phyloP scores from a whole-genome alignment of 768 basidiomycete genomes.

The Dioszegia aurantiaca region DNA sequence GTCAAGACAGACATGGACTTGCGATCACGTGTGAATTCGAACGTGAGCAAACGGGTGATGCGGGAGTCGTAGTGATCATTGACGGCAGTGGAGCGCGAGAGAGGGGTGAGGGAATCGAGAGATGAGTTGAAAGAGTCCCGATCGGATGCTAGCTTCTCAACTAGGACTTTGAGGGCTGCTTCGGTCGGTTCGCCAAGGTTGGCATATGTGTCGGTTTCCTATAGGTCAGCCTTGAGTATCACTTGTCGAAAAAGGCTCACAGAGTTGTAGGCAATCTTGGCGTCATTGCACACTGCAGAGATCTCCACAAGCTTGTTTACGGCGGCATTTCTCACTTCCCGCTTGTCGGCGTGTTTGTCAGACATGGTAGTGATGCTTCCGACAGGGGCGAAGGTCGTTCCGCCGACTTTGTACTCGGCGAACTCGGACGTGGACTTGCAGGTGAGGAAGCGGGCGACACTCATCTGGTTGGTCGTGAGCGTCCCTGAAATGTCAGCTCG shows the following conservation, averaged over 20 bases:
- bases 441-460: slow-evolving; percentile 82
- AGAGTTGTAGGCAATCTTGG: slow-evolving; percentile 77
- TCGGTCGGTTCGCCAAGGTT: slow-evolving; percentile 97
- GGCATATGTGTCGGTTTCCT: slow-evolving; percentile 76
- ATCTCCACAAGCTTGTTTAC: slow-evolving; percentile 71
- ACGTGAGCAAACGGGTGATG: slow-evolving; percentile 80
- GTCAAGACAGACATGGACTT: slow-evolving; percentile 99
- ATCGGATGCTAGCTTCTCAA: slow-evolving; percentile 83
- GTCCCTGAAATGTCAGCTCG: slow-evolving; percentile 54
- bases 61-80: slow-evolving; percentile 75
- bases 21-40: slow-evolving; percentile 96
- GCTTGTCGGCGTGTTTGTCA: slow-evolving; percentile 65
- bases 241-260: slow-evolving; percentile 55
- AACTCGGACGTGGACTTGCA: slow-evolving; percentile 61
- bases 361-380: slow-evolving; percentile 69
- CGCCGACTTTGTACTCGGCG: slow-evolving; percentile 77
- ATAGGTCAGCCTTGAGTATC: slow-evolving; percentile 19
- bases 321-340: slow-evolving; percentile 41
- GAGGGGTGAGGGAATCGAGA: slow-evolving; percentile 60
- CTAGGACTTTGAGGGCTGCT: slow-evolving; percentile 90
- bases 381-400: slow-evolving; percentile 83
- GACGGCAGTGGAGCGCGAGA: slow-evolving; percentile 73
- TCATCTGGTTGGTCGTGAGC: slow-evolving; percentile 95
- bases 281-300: slow-evolving; percentile 88
- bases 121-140: slow-evolving; percentile 57